A percentile compares a stretch with the other conserved stretches of the same genome.
Conservation (phyloP, 2,329 filamentous ascomycete species). For the Penicillium freii region DNA sequence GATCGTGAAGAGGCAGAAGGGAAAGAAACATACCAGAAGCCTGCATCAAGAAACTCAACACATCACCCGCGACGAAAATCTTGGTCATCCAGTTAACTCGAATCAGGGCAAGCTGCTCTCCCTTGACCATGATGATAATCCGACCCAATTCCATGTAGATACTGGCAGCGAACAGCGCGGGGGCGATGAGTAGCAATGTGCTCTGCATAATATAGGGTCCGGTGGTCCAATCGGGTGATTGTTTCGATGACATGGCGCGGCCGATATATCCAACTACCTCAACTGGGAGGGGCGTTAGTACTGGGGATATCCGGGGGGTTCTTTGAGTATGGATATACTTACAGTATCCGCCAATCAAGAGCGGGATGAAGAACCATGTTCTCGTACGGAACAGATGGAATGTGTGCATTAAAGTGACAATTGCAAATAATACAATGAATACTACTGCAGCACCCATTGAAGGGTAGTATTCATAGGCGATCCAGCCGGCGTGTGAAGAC, state of each 20-base stretch:
- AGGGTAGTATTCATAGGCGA: conserved; percentile 25
- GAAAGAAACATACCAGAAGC: conserved; percentile 20
- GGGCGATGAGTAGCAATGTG: conserved; percentile 27
- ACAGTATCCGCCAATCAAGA: conserved; percentile 39
- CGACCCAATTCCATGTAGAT: conserved; percentile 31
- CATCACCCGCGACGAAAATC: conserved; percentile 31
- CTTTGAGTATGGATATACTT: conserved; percentile 12
- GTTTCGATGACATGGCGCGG: conserved; percentile 43
- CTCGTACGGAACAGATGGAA: conserved; percentile 24
- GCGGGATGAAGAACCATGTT: conserved; percentile 30
- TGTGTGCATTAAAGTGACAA: conserved; percentile 20
- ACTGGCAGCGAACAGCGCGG: conserved; percentile 28
- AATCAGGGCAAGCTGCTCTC: conserved; percentile 21
- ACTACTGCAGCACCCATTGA: conserved; percentile 26
- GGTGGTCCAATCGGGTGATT: conserved; percentile 30
- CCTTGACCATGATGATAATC: conserved; percentile 25
- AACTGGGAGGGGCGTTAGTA: conserved; percentile 35
- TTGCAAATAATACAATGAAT: conserved; percentile 25
- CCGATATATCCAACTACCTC: conserved; percentile 54
- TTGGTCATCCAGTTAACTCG: conserved; percentile 28
- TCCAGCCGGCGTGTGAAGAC: conserved; percentile 1
- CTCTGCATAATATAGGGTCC: conserved; percentile 30
- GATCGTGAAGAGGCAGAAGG: not conserved
- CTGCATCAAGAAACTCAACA: conserved; percentile 34
- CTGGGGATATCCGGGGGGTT: not conserved